Evolutionary conservation across 2,329 filamentous ascomycete genomes (phyloP), one percentile per base, ranked within the genome.

Genomic region (Nemania sp.): DNA sequence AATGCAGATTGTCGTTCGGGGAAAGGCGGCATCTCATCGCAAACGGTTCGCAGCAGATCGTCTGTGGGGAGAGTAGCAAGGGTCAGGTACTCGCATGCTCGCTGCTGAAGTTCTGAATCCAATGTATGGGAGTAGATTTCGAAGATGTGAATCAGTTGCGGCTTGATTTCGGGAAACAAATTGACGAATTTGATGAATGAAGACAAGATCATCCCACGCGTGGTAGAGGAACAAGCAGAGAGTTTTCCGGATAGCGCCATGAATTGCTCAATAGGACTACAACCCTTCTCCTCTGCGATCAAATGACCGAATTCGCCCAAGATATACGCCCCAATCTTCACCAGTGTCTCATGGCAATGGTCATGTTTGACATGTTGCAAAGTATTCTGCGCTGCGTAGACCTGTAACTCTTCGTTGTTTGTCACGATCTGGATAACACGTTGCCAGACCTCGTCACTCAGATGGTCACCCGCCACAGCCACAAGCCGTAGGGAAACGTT

Each of bases 371-470:
- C 81, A 68, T 97, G 96, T 62, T 93, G 88, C 34, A 99, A 76
- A 19, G 94, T 91, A 64, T 95, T 95, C 68, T 96, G 90, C 4
- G 94, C 91, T 1, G 94, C 94, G 69, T 99, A 99, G 0, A 96
- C 88, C 73, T 99, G 94, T 9, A 99, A 80, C 71, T 97, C 93
- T 72, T 99, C 94, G 72, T 99, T 99, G 77, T 99, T 99, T 49
- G 94, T 97, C 54, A 97, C 92, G 64, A 99, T 97, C 71, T 99
- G 94, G 59, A 96, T 97, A 51, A 99, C 93, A 64, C 94, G 86
- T 71, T 99, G 94, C 94, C 94, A 99, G 15, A 99, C 94, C 74
- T 99, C 94, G 60, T 99, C 95, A 72, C 93, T 97, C 63, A 99
- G 93, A 71, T 99, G 94, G 67, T 99, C 94, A 62, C 94, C 94